phyloP scores from a whole-genome alignment of 176 grass and related monocot genomes.

The Aegilops sharonensis region DNA sequence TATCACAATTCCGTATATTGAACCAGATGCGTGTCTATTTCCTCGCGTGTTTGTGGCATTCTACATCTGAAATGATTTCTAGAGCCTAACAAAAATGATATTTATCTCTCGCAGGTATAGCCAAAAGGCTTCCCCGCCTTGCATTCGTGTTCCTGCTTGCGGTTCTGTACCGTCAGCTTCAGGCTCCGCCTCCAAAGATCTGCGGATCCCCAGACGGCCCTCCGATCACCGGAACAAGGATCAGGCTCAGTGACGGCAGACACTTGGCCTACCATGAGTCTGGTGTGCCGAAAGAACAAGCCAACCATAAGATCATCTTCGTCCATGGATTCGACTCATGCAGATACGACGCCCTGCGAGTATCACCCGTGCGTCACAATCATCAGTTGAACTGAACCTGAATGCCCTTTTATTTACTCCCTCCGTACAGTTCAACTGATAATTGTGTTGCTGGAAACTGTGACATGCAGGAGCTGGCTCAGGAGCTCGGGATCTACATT shows the following conservation, averaged over 20 bases:
- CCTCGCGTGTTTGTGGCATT: background rate
- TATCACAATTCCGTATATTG: background rate
- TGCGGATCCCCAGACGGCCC: slow-evolving; percentile 50
- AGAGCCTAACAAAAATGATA: background rate
- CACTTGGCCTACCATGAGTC: slow-evolving; percentile 69
- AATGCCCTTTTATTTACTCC: background rate
- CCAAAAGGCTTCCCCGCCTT: slow-evolving; percentile 33
- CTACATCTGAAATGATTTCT: background rate
- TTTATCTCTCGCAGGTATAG: slow-evolving; percentile 30
- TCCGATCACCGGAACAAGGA: slow-evolving; percentile 48
- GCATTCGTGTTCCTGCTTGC: slow-evolving; percentile 37
- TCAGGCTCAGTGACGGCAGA: slow-evolving; percentile 66
- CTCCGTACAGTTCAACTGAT: too few relatives aligned
- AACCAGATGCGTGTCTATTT: background rate
- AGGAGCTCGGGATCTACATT: slow-evolving; percentile 65
- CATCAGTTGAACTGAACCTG: background rate
- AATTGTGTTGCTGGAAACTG: background rate
- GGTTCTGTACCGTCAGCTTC: slow-evolving; percentile 48
- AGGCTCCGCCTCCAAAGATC: slow-evolving; percentile 46
- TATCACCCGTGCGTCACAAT: slow-evolving; percentile 47
- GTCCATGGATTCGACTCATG: slow-evolving; percentile 77
- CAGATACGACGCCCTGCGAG: slow-evolving; percentile 56
- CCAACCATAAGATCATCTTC: slow-evolving; percentile 74
- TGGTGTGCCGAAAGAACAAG: slow-evolving; percentile 58
- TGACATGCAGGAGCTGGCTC: slow-evolving; percentile 42